A percentile compares a stretch with the other conserved stretches of the same genome.
Conservation (phyloP, 1,284 basidiomycete species). For the Sanghuangporus sanghuang region DNA sequence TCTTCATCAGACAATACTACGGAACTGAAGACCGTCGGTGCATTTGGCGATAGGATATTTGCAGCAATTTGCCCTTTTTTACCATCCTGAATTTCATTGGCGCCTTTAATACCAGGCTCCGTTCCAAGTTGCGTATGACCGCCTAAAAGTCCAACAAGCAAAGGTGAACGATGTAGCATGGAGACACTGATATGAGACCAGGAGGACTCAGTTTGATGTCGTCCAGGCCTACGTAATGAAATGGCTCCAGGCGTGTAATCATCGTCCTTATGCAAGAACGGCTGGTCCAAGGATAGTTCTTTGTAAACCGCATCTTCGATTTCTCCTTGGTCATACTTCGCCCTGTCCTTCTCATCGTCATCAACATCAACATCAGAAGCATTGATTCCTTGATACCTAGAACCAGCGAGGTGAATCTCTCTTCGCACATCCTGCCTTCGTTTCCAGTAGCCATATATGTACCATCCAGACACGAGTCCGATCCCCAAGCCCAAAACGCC, state of each 20-base stretch:
- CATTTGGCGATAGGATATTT: constrained; percentile 3
- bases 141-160: neutral
- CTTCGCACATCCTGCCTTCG: neutral
- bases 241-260: neutral
- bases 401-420: neutral
- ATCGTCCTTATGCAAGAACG: neutral
- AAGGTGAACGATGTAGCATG: constrained; percentile 2
- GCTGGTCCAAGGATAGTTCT: neutral
- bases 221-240: neutral
- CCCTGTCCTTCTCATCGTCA: neutral
- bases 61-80: neutral
- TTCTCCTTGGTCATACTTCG: neutral
- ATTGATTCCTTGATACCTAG: constrained; percentile 4
- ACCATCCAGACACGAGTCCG: constrained; percentile 24
- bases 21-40: constrained; percentile 12
- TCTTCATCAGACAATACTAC: constrained; percentile 14
- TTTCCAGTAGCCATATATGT: constrained; percentile 8
- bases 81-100: neutral
- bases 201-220: neutral
- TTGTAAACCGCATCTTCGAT: neutral
- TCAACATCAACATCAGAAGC: constrained; percentile 1
- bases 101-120: neutral
- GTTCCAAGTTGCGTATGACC: neutral
- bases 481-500: constrained; percentile 31
- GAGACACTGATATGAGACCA: neutral